These are phyloP conservation scores for Phragmites australis DNA, from an alignment of 176 grass and related monocot species.

Conservation along the genomic window DNA sequence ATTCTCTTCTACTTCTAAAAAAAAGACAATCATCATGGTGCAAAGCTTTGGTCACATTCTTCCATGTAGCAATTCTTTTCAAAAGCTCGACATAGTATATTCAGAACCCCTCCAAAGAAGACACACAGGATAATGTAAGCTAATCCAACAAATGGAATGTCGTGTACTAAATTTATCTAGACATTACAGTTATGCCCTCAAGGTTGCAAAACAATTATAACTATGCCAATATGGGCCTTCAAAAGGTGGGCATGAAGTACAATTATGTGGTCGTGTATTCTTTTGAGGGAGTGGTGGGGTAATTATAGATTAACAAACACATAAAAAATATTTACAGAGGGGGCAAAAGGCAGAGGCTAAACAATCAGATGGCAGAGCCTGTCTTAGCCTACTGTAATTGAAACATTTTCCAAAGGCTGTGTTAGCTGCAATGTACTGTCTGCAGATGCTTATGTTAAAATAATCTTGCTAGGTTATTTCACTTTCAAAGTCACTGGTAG, in stretches of 20 bases:
- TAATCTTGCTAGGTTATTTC: background rate
- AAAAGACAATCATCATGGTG: background rate
- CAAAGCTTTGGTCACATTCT: conserved; percentile 21
- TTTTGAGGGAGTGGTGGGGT: conserved; percentile 68
- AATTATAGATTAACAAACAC: conserved; percentile 38
- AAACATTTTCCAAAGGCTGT: conserved; percentile 33
- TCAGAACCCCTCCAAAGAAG: conserved; percentile 10
- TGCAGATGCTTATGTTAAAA: conserved; percentile 23
- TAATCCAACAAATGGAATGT: conserved; percentile 39
- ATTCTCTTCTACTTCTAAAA: background rate
- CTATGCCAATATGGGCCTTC: conserved; percentile 40
- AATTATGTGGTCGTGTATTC: conserved; percentile 64
- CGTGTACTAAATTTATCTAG: background rate
- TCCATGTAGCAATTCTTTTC: background rate
- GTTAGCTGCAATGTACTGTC: conserved; percentile 30
- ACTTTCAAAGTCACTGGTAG: conserved; percentile 23
- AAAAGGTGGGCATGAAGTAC: conserved; percentile 50
- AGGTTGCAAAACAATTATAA: conserved; percentile 8
- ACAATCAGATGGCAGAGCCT: conserved; percentile 51
- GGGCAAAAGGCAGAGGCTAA: conserved; percentile 31
- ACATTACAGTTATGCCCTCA: conserved; percentile 16
- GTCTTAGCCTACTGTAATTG: conserved; percentile 35
- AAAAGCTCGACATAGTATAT: conserved; percentile 13
- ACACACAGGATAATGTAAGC: conserved; percentile 36
- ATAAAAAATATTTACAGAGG: conserved; percentile 6